phyloP scores from a whole-genome alignment of 306 rosid species.

The Purshia tridentata region DNA sequence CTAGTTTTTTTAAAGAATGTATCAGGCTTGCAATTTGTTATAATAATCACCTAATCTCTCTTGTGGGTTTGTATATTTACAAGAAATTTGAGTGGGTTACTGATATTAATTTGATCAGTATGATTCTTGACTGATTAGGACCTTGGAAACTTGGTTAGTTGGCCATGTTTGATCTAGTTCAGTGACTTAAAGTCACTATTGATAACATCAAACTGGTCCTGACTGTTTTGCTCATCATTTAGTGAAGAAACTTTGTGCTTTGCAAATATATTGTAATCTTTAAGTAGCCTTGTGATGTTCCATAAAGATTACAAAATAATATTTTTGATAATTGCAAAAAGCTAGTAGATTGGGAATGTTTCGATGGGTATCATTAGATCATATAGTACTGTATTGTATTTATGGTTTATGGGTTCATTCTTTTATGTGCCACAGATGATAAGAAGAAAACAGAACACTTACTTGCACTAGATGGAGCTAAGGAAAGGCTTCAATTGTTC shows the following conservation, averaged over 20 bases:
- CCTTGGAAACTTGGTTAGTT: neutral
- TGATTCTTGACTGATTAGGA: neutral
- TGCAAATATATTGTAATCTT: too few species aligned
- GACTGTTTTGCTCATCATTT: neutral
- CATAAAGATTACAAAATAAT: neutral
- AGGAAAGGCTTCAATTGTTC: constrained; percentile 45
- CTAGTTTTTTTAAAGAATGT: neutral
- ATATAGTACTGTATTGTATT: neutral
- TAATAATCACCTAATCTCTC: neutral
- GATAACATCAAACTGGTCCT: neutral
- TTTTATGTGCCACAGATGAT: constrained; percentile 6
- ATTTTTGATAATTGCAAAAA: neutral
- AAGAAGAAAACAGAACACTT: constrained; percentile 17
- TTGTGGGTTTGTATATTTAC: neutral
- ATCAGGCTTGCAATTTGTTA: neutral
- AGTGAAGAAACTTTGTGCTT: neutral
- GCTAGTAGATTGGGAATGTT: neutral
- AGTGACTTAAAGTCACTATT: neutral
- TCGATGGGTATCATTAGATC: neutral
- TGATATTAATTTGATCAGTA: neutral
- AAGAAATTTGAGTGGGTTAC: neutral
- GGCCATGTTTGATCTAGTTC: neutral
- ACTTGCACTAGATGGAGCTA: constrained; percentile 30
- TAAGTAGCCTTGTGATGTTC: too few species aligned
- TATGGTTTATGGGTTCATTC: neutral